phyloP scores from a whole-genome alignment of 495 filamentous ascomycete genomes.

The Talaromyces wortmannii region DNA sequence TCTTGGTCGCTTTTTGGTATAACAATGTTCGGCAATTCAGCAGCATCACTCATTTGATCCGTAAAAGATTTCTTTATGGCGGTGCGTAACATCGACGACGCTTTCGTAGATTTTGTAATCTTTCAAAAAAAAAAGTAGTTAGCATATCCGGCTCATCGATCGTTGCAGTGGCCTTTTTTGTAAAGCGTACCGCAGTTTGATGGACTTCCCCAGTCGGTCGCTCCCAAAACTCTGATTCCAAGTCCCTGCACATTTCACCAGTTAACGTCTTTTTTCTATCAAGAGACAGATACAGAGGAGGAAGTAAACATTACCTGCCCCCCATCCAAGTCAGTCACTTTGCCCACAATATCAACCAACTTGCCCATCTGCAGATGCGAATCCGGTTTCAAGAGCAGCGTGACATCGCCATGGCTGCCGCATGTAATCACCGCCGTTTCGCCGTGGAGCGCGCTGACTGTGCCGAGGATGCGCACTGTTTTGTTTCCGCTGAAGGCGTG shows the following conservation, averaged over 20 bases:
- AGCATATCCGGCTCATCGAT: not conserved
- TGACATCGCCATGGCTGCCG: conserved; percentile 58
- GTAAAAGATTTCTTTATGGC: conserved; percentile 75
- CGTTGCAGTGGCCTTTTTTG: not conserved
- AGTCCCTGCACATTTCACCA: conserved; percentile 43
- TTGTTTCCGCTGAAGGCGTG: conserved; percentile 43
- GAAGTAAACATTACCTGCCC: conserved; percentile 25
- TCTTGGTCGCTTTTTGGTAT: no score
- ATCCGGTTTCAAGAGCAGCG: conserved; percentile 69
- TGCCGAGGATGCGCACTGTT: conserved; percentile 80
- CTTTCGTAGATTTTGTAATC: conserved; percentile 76
- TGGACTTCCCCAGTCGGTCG: conserved; percentile 68
- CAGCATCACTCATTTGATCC: conserved; percentile 28
- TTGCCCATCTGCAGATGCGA: conserved; percentile 71
- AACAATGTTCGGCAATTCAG: not conserved
- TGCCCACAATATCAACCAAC: conserved; percentile 83
- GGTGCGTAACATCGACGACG: conserved; percentile 84
- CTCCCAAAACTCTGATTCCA: conserved; percentile 64
- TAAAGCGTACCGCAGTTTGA: conserved; percentile 27
- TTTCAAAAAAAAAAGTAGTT: conserved; percentile 20
- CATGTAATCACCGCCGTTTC: conserved; percentile 74
- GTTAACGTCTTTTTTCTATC: not conserved
- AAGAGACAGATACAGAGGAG: not conserved
- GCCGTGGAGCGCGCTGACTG: conserved; percentile 71
- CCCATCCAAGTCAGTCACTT: conserved; percentile 57